Evolutionary conservation across 1,139 yeast genomes (phyloP), one percentile per base, ranked within the genome.

Genomic region (Hanseniaspora uvarum): DNA sequence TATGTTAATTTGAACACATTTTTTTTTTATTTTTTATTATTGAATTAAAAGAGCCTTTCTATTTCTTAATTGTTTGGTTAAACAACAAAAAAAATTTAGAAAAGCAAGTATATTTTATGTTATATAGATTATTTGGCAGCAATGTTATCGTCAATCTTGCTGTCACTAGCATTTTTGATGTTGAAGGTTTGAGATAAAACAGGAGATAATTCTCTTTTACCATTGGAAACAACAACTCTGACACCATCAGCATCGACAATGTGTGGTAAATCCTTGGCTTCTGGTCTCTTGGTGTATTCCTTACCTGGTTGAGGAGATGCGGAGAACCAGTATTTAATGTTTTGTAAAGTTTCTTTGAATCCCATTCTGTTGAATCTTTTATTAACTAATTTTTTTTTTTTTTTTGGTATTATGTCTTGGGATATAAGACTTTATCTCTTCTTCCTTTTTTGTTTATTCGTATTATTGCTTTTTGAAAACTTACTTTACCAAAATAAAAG

Each of bases 181-280:
- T 57, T 56, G 39, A 56, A 57, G 48, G 55, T 58, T 45, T 59
- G 59, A 44, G 61, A 59, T 50, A 60, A 31, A 31, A 55, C 61
- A 7, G 63, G 63, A 12, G 62, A 60, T 26, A 60, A 43, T 45
- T 59, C 62, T 46, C 57, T 59, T 31, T 60, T 57, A n/a, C 63
- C 63, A 16, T 61, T 59, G 12, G 63, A 60, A 43, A 60, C 62
- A 14, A 61, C 61, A 34, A 60, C 56, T 56, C 60, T 52, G 8
- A 56, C 55, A 31, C 63, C 63, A 44, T 58, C 60, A 21, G 59
- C 59, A 48, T 60, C 62, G 11, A 52, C 58, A 56, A 60, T 58
- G 57, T 60, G 62, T 16, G 63, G 63, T 33, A 60, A 46, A 40
- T 60, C 61, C 28, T 55, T 56, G 14, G 56, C 62, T 23, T 55